Conservation (phyloP, 2,329 filamentous ascomycete genomes). For the Aspergillus sp. region DNA sequence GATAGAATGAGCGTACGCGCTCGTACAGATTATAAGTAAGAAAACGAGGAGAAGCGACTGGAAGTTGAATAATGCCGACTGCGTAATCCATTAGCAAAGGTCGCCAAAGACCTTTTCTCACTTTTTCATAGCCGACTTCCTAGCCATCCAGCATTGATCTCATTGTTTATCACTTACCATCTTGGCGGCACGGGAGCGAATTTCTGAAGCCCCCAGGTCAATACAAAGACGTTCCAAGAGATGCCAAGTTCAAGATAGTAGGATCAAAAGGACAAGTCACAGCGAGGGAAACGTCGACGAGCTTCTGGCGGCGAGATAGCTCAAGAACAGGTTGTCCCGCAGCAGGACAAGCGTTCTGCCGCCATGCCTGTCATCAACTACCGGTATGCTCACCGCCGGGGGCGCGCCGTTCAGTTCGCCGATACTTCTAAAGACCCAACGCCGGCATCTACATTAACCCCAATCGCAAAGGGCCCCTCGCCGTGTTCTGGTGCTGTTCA, state of each 20-base stretch:
- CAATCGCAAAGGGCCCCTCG: not conserved
- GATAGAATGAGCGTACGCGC: conserved; percentile 87
- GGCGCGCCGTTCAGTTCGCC: conserved; percentile 1
- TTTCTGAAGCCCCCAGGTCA: not conserved
- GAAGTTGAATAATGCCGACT: conserved; percentile 99
- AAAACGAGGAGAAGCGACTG: conserved; percentile 93
- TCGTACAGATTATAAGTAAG: conserved; percentile 93
- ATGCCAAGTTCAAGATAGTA: not conserved
- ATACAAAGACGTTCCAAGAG: not conserved
- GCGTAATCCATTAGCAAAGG: conserved; percentile 7
- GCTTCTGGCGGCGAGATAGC: not conserved
- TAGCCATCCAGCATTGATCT: not conserved
- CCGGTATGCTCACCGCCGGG: conserved; percentile 20
- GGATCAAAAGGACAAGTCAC: not conserved
- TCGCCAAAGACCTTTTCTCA: not conserved
- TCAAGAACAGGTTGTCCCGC: conserved; percentile 10
- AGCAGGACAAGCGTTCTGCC: conserved; percentile 20
- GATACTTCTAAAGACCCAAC: not conserved
- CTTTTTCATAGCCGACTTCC: not conserved
- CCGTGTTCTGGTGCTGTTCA: not conserved
- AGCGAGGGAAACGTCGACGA: not conserved
- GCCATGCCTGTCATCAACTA: conserved; percentile 11
- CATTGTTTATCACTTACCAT: conserved; percentile 29
- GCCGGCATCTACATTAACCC: conserved; percentile 2
- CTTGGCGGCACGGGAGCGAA: conserved; percentile 17